phyloP scores from a whole-genome alignment of 345 rosid genomes.

The Bruguiera sexangula region DNA sequence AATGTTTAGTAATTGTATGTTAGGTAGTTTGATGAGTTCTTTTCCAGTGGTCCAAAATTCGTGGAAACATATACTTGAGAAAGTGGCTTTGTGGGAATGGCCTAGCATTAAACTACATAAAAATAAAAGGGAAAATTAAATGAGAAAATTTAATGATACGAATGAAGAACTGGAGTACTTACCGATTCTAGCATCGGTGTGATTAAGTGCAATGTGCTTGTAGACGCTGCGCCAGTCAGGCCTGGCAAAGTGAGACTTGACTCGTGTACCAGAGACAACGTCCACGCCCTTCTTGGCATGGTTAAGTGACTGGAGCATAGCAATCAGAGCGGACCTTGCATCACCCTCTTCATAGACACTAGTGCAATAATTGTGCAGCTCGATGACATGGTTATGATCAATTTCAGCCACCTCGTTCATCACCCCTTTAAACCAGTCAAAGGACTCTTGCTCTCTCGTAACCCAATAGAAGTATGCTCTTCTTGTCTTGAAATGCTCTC shows the following conservation, averaged over 20 bases:
- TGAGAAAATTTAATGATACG: neutral
- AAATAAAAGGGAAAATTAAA: neutral
- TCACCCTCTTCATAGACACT: constrained; percentile 88
- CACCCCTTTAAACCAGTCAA: constrained; percentile 79
- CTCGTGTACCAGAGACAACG: constrained; percentile 71
- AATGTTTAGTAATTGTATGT: no score
- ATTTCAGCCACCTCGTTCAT: constrained; percentile 76
- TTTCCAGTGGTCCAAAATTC: no score
- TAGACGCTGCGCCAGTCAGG: constrained; percentile 73
- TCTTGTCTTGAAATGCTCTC: constrained; percentile 56
- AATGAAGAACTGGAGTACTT: constrained; percentile 11
- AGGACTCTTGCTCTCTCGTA: constrained; percentile 79
- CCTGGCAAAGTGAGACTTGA: constrained; percentile 77
- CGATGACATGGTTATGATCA: constrained; percentile 60
- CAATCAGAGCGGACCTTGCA: constrained; percentile 72
- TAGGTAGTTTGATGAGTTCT: no score
- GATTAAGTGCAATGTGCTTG: constrained; percentile 60
- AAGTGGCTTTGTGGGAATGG: no score
- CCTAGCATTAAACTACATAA: no score
- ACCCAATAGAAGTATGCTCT: constrained; percentile 87
- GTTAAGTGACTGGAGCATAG: constrained; percentile 71
- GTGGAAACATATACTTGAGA: no score
- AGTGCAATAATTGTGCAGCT: constrained; percentile 72
- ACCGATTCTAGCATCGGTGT: constrained; percentile 63
- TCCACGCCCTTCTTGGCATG: constrained; percentile 78